phyloP scores from a whole-genome alignment of 169 alveolate species.

The Perkinsus olseni region DNA sequence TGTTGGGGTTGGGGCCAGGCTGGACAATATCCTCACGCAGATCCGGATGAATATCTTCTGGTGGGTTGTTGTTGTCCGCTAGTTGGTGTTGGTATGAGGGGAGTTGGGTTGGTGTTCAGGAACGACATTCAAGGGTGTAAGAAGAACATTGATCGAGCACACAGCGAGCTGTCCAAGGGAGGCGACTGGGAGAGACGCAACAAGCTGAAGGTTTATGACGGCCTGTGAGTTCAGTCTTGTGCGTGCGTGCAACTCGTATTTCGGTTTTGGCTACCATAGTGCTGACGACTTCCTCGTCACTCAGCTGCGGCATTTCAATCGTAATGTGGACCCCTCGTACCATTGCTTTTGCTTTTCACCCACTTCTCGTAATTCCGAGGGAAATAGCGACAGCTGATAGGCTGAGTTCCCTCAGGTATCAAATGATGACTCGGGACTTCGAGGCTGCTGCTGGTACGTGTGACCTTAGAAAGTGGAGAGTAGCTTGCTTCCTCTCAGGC shows the following conservation, averaged over 20 bases:
- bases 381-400: background rate
- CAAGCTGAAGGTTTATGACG: constrained; percentile 87
- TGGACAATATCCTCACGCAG: constrained; percentile 54
- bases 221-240: constrained; percentile 45
- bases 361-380: too few species aligned
- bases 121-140: constrained; percentile 42
- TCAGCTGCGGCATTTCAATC: too few species aligned
- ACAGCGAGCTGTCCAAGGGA: constrained; percentile 79
- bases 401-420: background rate
- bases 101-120: constrained; percentile 41
- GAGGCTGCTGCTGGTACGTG: constrained; percentile 22
- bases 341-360: too few species aligned
- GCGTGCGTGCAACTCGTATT: background rate
- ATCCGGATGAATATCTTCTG: constrained; percentile 51
- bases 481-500: constrained; percentile 18
- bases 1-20: constrained; percentile 57
- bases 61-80: background rate
- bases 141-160: constrained; percentile 31
- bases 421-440: constrained; percentile 36
- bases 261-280: background rate
- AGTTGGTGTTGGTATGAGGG: constrained; percentile 30
- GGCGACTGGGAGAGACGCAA: constrained; percentile 98
- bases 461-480: constrained; percentile 54
- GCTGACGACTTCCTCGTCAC: background rate
- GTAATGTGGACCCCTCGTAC: too few species aligned